phyloP scores from a whole-genome alignment of 2,329 filamentous ascomycete species.

The Verticillium longisporum region DNA sequence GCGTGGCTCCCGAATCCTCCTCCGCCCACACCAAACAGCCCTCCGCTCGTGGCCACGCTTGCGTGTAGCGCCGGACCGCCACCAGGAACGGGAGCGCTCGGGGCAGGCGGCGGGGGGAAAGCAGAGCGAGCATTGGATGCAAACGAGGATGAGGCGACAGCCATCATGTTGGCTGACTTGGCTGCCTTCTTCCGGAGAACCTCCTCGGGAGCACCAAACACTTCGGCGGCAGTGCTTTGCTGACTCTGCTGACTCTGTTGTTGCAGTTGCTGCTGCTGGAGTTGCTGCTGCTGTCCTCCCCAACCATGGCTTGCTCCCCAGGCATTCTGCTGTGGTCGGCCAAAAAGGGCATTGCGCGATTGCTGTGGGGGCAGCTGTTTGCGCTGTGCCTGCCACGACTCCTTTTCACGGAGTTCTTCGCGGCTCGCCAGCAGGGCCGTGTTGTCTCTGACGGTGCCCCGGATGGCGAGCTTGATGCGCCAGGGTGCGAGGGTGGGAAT shows the following conservation, averaged over 20 bases:
- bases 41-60: neutral
- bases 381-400: slow-evolving; percentile 18
- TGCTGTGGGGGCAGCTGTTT: slow-evolving; percentile 15
- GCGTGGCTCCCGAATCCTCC: neutral
- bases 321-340: neutral
- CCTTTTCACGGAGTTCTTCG: slow-evolving; percentile 28
- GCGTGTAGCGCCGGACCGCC: no score
- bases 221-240: no score
- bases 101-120: neutral
- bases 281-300: no score
- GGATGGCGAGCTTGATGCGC: slow-evolving; percentile 42
- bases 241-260: neutral
- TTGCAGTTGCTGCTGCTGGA: neutral
- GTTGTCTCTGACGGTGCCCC: slow-evolving; percentile 7
- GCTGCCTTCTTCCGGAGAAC: no score
- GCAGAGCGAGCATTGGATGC: neutral
- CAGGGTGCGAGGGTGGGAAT: slow-evolving; percentile 50
- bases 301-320: neutral
- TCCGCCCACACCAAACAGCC: neutral
- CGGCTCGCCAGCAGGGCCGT: slow-evolving; percentile 27
- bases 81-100: neutral
- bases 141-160: neutral
- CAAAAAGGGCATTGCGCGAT: slow-evolving; percentile 12
- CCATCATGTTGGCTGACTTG: neutral
- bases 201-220: no score